These are phyloP conservation scores for Cryphonectria radicalis DNA, from an alignment of 2,329 filamentous ascomycete species.

Conservation along the genomic window DNA sequence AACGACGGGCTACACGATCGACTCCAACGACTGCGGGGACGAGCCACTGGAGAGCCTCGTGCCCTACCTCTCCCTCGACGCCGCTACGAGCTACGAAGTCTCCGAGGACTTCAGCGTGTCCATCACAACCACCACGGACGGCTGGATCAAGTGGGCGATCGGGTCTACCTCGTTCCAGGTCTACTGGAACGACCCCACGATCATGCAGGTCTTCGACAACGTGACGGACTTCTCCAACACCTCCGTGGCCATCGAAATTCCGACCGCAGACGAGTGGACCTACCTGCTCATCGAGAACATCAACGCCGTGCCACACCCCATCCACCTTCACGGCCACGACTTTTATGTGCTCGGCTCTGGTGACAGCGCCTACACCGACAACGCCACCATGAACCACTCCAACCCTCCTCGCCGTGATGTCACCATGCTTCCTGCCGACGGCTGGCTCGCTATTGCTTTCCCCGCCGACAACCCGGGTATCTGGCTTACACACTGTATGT, in stretches of 20 bases:
- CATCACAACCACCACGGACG: constrained; percentile 33
- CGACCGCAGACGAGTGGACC: constrained; percentile 15
- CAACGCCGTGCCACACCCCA: constrained; percentile 43
- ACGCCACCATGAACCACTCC: constrained; percentile 32
- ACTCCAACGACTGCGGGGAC: constrained; percentile 32
- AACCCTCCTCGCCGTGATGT: constrained; percentile 47
- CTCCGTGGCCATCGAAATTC: constrained; percentile 9
- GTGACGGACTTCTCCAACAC: constrained; percentile 22
- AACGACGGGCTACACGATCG: constrained; percentile 12
- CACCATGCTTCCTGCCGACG: constrained; percentile 37
- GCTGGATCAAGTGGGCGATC: constrained; percentile 35
- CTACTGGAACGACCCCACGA: constrained; percentile 31
- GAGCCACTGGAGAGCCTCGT: constrained; percentile 33
- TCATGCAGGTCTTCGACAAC: constrained; percentile 32
- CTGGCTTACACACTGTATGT: constrained; percentile 36
- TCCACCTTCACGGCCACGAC: constrained; percentile 57
- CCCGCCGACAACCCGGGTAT: constrained; percentile 39
- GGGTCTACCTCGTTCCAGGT: constrained; percentile 36
- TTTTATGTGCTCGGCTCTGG: constrained; percentile 48
- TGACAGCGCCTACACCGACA: constrained; percentile 29
- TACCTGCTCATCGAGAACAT: constrained; percentile 19
- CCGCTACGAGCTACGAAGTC: constrained; percentile 33
- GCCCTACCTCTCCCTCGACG: constrained; percentile 31
- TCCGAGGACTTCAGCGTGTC: constrained; percentile 45
- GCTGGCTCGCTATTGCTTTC: constrained; percentile 41